These are phyloP conservation scores for Syzygium aromaticum DNA, from an alignment of 345 rosid genomes.

Conservation along the genomic window DNA sequence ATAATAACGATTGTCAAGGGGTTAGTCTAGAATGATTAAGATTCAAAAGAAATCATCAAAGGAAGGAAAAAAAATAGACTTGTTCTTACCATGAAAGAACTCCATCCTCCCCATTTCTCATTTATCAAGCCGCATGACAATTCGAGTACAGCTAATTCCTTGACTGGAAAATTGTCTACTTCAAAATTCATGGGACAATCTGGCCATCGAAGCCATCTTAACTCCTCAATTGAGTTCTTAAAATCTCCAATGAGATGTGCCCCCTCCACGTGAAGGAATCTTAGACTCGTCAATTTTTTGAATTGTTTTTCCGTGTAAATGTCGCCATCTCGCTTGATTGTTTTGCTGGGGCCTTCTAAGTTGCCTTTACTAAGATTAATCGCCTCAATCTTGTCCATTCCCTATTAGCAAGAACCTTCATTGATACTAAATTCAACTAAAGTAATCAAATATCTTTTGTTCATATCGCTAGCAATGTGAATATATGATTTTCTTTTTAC, in stretches of 20 bases:
- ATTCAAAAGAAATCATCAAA: neutral
- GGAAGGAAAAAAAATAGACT: too few species aligned
- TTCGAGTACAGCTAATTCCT: neutral
- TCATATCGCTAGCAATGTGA: neutral
- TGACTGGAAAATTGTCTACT: neutral
- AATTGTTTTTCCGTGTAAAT: neutral
- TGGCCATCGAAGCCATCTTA: neutral
- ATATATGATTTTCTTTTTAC: too few species aligned
- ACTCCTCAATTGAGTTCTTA: neutral
- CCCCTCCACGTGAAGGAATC: neutral
- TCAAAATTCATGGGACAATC: neutral
- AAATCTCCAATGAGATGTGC: neutral
- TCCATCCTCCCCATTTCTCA: neutral
- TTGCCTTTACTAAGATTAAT: neutral
- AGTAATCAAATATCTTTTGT: neutral
- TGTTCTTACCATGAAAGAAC: neutral
- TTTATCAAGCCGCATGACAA: accelerated
- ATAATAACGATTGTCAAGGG: neutral
- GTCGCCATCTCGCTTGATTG: neutral
- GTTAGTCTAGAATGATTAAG: neutral
- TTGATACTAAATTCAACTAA: neutral
- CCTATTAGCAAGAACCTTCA: neutral
- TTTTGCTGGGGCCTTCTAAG: neutral
- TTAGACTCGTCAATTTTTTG: neutral
- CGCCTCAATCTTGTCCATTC: neutral